Percentiles rank a stretch among this genome's conserved stretches.
phyloP scores from a whole-genome alignment of 164 flowering plant genomes.

The Nymphaea colorata region DNA sequence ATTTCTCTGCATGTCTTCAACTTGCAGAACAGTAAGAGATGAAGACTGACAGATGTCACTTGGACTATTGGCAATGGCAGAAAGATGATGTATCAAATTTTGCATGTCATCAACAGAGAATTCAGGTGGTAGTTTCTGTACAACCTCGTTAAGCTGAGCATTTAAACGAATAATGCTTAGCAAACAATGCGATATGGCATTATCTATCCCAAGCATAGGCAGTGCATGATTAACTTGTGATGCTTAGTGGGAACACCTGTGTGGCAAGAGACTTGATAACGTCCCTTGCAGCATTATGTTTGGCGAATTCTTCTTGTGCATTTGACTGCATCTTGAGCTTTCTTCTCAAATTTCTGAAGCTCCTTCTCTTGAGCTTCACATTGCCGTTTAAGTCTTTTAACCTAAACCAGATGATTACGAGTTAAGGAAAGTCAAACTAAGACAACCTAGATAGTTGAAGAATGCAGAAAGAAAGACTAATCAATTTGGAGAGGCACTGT shows the following conservation, averaged over 20 bases:
- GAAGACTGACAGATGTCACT: not conserved
- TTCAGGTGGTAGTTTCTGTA: conserved; percentile 50
- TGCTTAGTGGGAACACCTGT: conserved; percentile 40
- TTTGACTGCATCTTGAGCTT: conserved; percentile 30
- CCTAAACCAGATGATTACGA: conserved; percentile 20
- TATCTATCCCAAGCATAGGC: too few species aligned
- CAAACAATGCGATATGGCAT: too few species aligned
- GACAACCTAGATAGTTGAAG: not conserved
- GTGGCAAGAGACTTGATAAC: conserved; percentile 30
- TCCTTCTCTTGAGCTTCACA: conserved; percentile 47
- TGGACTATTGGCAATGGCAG: not conserved
- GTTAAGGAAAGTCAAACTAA: not conserved
- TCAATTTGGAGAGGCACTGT: not conserved
- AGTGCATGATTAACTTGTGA: too few species aligned
- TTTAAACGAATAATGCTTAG: not conserved
- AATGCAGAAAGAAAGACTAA: not conserved
- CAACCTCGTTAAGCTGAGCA: conserved; percentile 48
- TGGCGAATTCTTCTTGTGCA: conserved; percentile 42
- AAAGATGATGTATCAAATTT: conserved; percentile 7
- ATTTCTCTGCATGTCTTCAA: conserved; percentile 28
- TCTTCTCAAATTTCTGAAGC: conserved; percentile 32
- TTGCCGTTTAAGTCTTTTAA: conserved; percentile 47
- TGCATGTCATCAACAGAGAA: conserved; percentile 28
- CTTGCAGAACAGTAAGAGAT: conserved; percentile 14
- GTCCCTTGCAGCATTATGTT: conserved; percentile 31